phyloP scores from a whole-genome alignment of 2,329 filamentous ascomycete species.

The Cadophora sp. region DNA sequence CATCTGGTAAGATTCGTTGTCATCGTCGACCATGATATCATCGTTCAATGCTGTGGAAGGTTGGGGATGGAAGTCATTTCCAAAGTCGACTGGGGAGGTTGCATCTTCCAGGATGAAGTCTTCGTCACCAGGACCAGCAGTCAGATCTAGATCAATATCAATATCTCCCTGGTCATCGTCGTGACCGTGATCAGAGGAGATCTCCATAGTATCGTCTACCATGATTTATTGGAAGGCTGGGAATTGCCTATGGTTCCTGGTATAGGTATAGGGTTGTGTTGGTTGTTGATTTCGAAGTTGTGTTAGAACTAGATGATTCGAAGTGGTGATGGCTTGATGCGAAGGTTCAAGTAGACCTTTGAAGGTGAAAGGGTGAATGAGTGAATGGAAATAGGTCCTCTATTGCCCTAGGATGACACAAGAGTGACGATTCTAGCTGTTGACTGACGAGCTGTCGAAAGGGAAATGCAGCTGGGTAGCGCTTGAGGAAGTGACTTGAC shows the following conservation, averaged over 20 bases:
- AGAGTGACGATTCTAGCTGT: neutral
- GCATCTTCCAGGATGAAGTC: constrained; percentile 63
- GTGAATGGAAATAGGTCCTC: neutral
- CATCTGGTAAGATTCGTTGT: constrained; percentile 50
- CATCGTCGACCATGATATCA: constrained; percentile 54
- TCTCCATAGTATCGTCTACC: constrained; percentile 59
- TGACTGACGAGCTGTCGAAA: neutral
- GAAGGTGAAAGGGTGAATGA: neutral
- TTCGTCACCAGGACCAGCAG: constrained; percentile 54
- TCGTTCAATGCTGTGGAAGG: constrained; percentile 50
- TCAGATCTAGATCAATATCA: constrained; percentile 64
- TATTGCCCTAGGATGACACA: neutral
- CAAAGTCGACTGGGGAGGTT: constrained; percentile 47
- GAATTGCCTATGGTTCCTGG: neutral
- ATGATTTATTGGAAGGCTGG: constrained; percentile 30
- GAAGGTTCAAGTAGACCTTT: neutral
- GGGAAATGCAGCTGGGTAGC: neutral
- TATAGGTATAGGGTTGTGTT: neutral
- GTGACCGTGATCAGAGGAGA: constrained; percentile 55
- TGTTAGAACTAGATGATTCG: neutral
- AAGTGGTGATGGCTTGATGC: neutral
- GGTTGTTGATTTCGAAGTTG: neutral
- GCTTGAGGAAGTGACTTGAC: neutral
- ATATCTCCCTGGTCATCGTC: constrained; percentile 55
- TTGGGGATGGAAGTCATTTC: constrained; percentile 46